Evolutionary conservation across 2,329 filamentous ascomycete species (phyloP).

Genomic region (Curvularia spicifera): DNA sequence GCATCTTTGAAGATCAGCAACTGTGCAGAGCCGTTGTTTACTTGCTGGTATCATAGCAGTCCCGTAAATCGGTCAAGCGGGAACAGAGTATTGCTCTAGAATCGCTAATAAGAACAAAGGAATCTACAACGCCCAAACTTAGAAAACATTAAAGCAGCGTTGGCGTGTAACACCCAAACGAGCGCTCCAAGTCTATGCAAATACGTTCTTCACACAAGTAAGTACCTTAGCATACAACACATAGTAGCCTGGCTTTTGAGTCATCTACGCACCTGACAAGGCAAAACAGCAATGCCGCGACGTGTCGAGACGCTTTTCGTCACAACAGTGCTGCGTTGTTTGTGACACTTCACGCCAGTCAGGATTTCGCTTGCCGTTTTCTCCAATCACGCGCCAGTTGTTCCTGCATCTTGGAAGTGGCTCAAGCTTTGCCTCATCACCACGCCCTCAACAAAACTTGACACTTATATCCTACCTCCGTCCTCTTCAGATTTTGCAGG

Average conservation of each 20-base stretch:
- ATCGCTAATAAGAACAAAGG: not conserved
- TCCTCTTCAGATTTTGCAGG: not conserved
- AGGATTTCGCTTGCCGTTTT: constrained; percentile 6
- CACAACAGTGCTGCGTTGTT: constrained; percentile 10
- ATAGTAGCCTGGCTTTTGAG: not conserved
- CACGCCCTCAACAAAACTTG: constrained; percentile 7
- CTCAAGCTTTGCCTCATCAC: constrained; percentile 12
- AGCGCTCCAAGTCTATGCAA: not conserved
- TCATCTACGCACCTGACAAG: not conserved
- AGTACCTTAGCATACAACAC: not conserved
- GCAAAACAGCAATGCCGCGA: not conserved
- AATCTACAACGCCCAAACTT: not conserved
- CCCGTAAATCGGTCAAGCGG: not conserved
- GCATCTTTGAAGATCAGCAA: not conserved
- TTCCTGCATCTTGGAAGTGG: constrained; percentile 13
- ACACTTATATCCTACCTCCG: constrained; percentile 6
- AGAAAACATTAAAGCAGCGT: not conserved
- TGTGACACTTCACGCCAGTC: constrained; percentile 17
- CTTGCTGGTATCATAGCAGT: not conserved
- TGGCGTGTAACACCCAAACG: not conserved
- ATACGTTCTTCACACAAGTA: not conserved
- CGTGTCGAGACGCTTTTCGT: constrained; percentile 9
- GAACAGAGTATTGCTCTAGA: not conserved
- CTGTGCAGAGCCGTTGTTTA: not conserved
- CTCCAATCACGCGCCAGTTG: constrained; percentile 10